These are phyloP conservation scores for Sarocladium strictum DNA, from an alignment of 2,329 filamentous ascomycete species.

Conservation along the genomic window DNA sequence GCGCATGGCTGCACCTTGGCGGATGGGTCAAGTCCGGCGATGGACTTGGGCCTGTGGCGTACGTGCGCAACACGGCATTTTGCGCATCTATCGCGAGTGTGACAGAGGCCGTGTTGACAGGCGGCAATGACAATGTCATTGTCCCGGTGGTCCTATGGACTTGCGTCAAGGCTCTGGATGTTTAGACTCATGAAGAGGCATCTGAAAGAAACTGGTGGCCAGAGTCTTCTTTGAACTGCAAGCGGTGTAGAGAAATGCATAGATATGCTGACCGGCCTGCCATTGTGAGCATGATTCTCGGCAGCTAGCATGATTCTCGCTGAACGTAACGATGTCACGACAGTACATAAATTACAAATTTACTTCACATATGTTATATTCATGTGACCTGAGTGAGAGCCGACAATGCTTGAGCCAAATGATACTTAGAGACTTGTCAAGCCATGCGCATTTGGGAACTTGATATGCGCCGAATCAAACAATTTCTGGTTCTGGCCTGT, in stretches of 20 bases:
- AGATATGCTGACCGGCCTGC: no score
- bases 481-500: not conserved
- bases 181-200: slow-evolving; percentile 30
- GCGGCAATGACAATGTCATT: slow-evolving; percentile 97
- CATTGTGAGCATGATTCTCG: no score
- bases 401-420: no score
- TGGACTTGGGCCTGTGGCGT: slow-evolving; percentile 29
- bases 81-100: slow-evolving; percentile 80
- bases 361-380: no score
- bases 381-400: no score
- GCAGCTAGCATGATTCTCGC: not conserved
- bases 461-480: not conserved
- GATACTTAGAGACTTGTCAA: slow-evolving; percentile 1
- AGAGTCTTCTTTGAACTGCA: no score
- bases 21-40: slow-evolving; percentile 56
- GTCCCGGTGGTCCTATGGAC: slow-evolving; percentile 92
- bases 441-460: slow-evolving; percentile 3
- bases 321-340: not conserved
- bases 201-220: not conserved
- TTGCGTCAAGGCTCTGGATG: slow-evolving; percentile 71
- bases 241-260: no score
- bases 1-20: slow-evolving; percentile 69
- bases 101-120: slow-evolving; percentile 91
- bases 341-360: no score
- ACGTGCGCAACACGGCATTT: slow-evolving; percentile 60